These are phyloP conservation scores for Furcasterigmium furcatum DNA, from an alignment of 2,329 filamentous ascomycete genomes.

Conservation along the genomic window DNA sequence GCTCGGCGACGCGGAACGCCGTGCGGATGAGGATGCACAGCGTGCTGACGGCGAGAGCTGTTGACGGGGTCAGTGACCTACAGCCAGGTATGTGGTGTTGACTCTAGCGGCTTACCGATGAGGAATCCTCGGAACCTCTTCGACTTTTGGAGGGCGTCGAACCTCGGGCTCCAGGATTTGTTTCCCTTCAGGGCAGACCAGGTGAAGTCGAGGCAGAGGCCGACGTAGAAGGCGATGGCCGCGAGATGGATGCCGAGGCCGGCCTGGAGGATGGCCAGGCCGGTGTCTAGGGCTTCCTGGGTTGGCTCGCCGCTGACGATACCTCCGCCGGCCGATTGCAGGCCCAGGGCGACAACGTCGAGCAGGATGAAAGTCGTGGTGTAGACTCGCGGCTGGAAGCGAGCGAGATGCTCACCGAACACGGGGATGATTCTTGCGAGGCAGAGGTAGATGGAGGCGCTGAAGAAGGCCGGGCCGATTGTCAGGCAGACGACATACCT, in stretches of 20 bases:
- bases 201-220: neutral
- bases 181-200: neutral
- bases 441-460: slow-evolving; percentile 12
- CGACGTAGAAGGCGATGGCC: neutral
- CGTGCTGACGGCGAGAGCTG: slow-evolving; percentile 44
- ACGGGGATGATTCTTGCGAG: slow-evolving; percentile 8
- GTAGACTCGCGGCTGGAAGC: slow-evolving; percentile 25
- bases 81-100: neutral
- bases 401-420: slow-evolving; percentile 4
- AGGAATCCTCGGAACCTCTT: neutral
- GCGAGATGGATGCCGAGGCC: neutral
- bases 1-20: slow-evolving; percentile 55
- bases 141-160: neutral
- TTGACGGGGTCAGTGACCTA: slow-evolving; percentile 23
- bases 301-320: no score
- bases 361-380: slow-evolving; percentile 57
- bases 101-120: neutral
- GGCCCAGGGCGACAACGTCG: slow-evolving; percentile 52
- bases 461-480: slow-evolving; percentile 12
- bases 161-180: neutral
- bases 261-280: neutral
- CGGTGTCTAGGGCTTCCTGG: no score
- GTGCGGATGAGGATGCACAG: slow-evolving; percentile 52
- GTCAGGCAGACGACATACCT: no score
- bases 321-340: slow-evolving; percentile 56